Evolutionary conservation across 306 rosid species (phyloP), one percentile per base, ranked within the genome.

Genomic region (Phaseolus lunatus): DNA sequence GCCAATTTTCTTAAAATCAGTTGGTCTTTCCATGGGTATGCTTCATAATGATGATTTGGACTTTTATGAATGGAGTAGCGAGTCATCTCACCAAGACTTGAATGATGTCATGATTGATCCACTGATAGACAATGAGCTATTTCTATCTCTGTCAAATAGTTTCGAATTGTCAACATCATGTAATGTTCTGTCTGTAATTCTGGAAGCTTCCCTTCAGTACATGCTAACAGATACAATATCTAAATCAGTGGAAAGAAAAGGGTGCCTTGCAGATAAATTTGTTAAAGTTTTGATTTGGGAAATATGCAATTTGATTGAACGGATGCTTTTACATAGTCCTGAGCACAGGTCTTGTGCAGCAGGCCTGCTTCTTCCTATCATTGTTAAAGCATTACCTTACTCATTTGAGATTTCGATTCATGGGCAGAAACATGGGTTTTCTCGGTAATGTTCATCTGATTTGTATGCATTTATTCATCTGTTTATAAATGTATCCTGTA

Each of bases 291-390:
- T 93, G 78, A 88, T 84, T 45, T 90, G 90, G 91, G 86, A 87
- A 29, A 74, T 93, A 67, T 85, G 93, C 70, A 83, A 79, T 82
- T 72, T 88, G 89, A 82, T 84, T 76, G 97, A 91, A 68, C 83
- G 70, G 75, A 84, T 93, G 92, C 89, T 93, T 80, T 75, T 76
- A 69, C 87, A 87, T 39, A 84, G 93, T 85, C 82, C 81, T 66
- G 97, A 93, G 81, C 90, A 87, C 50, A 91, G 98, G 74, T 87
- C 97, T 69, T 88, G 89, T 56, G 92, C 87, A 3, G 87, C 87
- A 78, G 81, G 83, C 39, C 83, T 88, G 84, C 90, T 93, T 90
- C 96, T 93, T 78, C 98, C 98, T 57, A 62, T 78, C 50, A 76
- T 85, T 77, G 88, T 89, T 77, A 90, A 88, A 86, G 86, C 93